A percentile compares a stretch with the other conserved stretches of the same genome.
Evolutionary conservation across 345 rosid genomes (phyloP).

Genomic region (Euphorbia tirucalli): DNA sequence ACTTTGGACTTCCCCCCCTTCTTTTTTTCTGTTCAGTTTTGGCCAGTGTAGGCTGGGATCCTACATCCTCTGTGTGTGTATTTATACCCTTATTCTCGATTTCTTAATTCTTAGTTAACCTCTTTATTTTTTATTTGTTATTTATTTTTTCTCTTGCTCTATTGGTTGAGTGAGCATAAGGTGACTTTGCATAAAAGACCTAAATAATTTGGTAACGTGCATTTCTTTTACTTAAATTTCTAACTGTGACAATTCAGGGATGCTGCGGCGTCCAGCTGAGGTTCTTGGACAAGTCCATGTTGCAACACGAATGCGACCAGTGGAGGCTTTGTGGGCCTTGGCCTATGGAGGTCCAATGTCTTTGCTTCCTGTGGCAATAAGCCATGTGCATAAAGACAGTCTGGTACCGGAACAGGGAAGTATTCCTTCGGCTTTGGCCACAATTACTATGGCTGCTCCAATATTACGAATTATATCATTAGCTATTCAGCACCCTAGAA

Average conservation of each 20-base stretch:
- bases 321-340: constrained; percentile 94
- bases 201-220: constrained; percentile 13
- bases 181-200: constrained; percentile 2
- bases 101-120: not conserved
- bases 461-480: constrained; percentile 76
- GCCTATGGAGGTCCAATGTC: constrained; percentile 97
- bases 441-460: constrained; percentile 84
- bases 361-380: constrained; percentile 80
- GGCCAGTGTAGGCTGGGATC: too few relatives aligned
- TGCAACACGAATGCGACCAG: constrained; percentile 80
- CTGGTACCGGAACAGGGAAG: constrained; percentile 72
- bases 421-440: constrained; percentile 52
- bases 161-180: constrained; percentile 16
- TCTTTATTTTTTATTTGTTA: not conserved
- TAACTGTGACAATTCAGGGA: constrained; percentile 47
- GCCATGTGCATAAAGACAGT: constrained; percentile 67
- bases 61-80: too few relatives aligned
- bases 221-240: constrained; percentile 18
- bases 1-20: not conserved
- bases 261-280: constrained; percentile 87
- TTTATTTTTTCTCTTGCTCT: not conserved
- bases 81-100: too few relatives aligned
- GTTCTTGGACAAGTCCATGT: constrained; percentile 99
- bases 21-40: not conserved
- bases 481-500: constrained; percentile 82